Evolutionary conservation across 805 yeast genomes (phyloP).

Genomic region (Saccharomycodes ludwigii): DNA sequence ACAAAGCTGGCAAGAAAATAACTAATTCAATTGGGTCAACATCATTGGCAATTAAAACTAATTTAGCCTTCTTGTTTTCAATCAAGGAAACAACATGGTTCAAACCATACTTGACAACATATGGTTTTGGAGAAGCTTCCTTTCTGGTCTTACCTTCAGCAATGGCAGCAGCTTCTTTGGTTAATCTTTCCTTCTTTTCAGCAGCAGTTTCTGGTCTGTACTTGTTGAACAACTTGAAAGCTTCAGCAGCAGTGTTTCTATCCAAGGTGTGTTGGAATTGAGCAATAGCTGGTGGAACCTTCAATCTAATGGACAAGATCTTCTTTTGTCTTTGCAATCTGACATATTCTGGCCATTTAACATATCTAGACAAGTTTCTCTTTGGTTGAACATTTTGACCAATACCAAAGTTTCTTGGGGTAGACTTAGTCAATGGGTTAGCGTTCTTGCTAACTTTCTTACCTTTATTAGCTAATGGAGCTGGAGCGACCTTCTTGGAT

Average conservation of each 20-base stretch:
- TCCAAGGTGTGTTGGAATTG: constrained; percentile 94
- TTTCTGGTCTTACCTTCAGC: constrained; percentile 97
- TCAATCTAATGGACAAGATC: constrained; percentile 87
- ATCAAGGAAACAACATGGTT: constrained; percentile 96
- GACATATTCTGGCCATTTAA: constrained; percentile 98
- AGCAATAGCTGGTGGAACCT: constrained; percentile 97
- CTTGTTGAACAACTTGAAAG: constrained; percentile 96
- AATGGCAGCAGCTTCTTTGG: constrained; percentile 97
- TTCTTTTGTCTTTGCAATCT: constrained; percentile 98
- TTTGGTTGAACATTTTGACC: constrained; percentile 94
- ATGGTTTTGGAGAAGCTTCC: constrained; percentile 95
- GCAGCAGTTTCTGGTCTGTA: constrained; percentile 96
- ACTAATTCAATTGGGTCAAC: constrained; percentile 99
- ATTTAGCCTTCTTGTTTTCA: constrained; percentile 97
- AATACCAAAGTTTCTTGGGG: constrained; percentile 90
- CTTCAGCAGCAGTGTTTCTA: constrained; percentile 97
- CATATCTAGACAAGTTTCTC: constrained; percentile 93
- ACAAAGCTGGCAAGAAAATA: constrained; percentile 93
- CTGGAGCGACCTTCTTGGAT: constrained; percentile 90
- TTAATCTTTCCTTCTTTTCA: constrained; percentile 98
- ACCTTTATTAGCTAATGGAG: constrained; percentile 79
- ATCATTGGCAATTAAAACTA: constrained; percentile 95
- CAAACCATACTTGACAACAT: constrained; percentile 93
- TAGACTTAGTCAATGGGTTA: constrained; percentile 83
- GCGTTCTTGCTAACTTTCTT: constrained; percentile 44